A percentile compares a stretch with the other conserved stretches of the same genome.
Conservation (phyloP, 768 basidiomycete species). For the Suillus occidentalis region DNA sequence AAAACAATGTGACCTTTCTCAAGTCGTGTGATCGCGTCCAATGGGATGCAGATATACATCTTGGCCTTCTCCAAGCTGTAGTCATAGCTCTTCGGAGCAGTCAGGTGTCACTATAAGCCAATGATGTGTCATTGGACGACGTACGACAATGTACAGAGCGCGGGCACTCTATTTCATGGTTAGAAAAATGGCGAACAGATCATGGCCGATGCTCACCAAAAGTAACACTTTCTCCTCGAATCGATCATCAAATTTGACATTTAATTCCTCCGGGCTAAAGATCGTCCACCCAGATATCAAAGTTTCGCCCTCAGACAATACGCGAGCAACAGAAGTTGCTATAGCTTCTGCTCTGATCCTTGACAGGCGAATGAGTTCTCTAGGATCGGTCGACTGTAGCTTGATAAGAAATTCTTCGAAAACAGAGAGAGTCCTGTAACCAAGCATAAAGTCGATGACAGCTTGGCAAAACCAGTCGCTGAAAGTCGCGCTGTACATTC, state of each 20-base stretch:
- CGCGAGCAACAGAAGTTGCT: conserved; percentile 79
- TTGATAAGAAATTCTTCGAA: conserved; percentile 93
- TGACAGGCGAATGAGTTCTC: conserved; percentile 83
- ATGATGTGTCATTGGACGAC: conserved; percentile 21
- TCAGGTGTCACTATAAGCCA: background rate
- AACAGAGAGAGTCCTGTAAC: conserved; percentile 80
- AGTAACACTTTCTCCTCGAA: conserved; percentile 95
- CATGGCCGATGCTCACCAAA: conserved; percentile 54
- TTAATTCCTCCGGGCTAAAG: conserved; percentile 78
- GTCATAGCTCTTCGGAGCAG: conserved; percentile 68
- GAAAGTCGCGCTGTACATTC: conserved; percentile 87
- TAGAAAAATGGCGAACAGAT: conserved; percentile 4
- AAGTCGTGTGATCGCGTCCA: conserved; percentile 75
- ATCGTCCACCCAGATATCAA: conserved; percentile 89
- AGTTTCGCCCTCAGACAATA: conserved; percentile 74
- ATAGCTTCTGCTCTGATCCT: conserved; percentile 92
- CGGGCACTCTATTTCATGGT: conserved; percentile 28
- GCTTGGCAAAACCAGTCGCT: conserved; percentile 98
- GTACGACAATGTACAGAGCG: conserved; percentile 79
- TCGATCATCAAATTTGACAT: conserved; percentile 67
- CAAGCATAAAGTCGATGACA: conserved; percentile 90
- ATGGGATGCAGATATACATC: conserved; percentile 84
- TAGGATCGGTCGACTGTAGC: conserved; percentile 88
- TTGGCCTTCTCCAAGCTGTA: conserved; percentile 92
- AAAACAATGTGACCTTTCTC: conserved; percentile 59